Evolutionary conservation across 805 yeast species (phyloP), one percentile per base, ranked within the genome.

Genomic region (Wickerhamiella nectarea): DNA sequence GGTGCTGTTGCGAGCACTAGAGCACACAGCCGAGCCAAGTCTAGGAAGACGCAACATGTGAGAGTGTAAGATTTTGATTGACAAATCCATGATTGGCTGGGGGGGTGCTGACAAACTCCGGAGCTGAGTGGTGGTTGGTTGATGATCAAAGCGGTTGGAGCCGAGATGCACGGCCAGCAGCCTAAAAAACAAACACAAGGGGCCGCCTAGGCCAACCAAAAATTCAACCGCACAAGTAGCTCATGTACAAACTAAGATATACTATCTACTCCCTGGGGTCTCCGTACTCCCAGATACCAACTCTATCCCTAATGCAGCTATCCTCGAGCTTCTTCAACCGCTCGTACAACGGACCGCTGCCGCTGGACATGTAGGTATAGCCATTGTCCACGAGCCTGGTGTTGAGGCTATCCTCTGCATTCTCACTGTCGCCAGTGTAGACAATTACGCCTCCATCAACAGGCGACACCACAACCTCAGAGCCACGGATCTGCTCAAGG

Each of bases 221-320:
- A n/a, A n/a, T n/a, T n/a, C n/a, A n/a, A n/a, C n/a, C n/a, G n/a
- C n/a, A n/a, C n/a, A n/a, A n/a, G n/a, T n/a, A n/a, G n/a, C n/a
- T n/a, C n/a, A n/a, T n/a, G n/a, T n/a, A n/a, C n/a, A n/a, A n/a
- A n/a, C n/a, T n/a, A n/a, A n/a, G n/a, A n/a, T n/a, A n/a, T n/a
- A n/a, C 14, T n/a, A 11, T 5, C 6, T 74, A 79, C 44, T 67
- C 75, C 31, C 78, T 71, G 29, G 80, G 71, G 56, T 80, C 85
- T 41, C 87, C 87, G 52, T 72, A 76, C 60, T 76, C 75, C 87
- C 87, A 80, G 56, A 82, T 77, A 4, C 86, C 86, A 17, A 61
- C 54, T 48, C 74, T 76, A 25, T 53, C 59, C 14, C 59, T 43
- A 56, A 68, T 72, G 22, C 85, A 85, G 6, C 50, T 52, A 15